Conservation (phyloP, 2,329 filamentous ascomycete species). For the Alternaria sp. region DNA sequence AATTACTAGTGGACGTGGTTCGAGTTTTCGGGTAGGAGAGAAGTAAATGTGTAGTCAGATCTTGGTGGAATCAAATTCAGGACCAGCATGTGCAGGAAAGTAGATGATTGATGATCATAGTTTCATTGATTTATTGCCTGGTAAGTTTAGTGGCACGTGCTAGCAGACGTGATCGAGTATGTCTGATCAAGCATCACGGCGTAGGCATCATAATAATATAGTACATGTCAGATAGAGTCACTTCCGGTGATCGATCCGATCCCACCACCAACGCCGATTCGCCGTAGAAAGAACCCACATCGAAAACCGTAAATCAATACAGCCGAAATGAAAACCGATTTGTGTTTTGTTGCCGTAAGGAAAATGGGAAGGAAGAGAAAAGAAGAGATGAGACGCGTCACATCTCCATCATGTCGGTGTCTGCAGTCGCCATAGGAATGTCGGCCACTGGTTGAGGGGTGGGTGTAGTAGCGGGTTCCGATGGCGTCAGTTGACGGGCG, state of each 20-base stretch:
- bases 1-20: not conserved
- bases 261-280: constrained; percentile 46
- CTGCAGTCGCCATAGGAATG: constrained; percentile 30
- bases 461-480: constrained; percentile 37
- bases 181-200: constrained; percentile 49
- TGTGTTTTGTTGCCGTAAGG: constrained; percentile 31
- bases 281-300: constrained; percentile 38
- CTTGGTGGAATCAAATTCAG: not conserved
- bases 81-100: not conserved
- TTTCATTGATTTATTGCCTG: constrained; percentile 40
- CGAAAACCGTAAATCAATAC: constrained; percentile 34
- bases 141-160: constrained; percentile 34
- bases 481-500: constrained; percentile 48
- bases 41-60: not conserved
- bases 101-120: constrained; percentile 13
- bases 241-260: constrained; percentile 40
- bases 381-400: constrained; percentile 23
- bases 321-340: constrained; percentile 33
- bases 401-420: constrained; percentile 50
- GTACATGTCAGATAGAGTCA: constrained; percentile 40
- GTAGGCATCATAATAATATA: constrained; percentile 41
- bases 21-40: not conserved
- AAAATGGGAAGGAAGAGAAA: constrained; percentile 27
- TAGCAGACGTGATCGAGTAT: constrained; percentile 43
- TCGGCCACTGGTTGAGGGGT: constrained; percentile 24